Evolutionary conservation across 2,329 filamentous ascomycete species (phyloP).

Genomic region (Fusarium concolor): DNA sequence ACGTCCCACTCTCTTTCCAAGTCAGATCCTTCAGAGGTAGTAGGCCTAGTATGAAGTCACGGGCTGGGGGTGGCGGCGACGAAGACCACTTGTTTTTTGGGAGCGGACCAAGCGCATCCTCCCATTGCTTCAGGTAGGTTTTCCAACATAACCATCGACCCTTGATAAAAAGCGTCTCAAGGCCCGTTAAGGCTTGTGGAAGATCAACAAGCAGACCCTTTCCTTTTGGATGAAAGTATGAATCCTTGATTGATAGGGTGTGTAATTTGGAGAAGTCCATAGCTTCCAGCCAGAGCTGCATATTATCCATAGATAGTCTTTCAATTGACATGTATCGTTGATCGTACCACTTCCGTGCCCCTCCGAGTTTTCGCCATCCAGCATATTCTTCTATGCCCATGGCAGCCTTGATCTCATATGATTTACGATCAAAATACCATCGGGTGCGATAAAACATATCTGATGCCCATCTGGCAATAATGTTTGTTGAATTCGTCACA

Average conservation of each 20-base stretch:
- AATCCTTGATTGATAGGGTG: slow-evolving; percentile 2
- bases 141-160: slow-evolving; percentile 18
- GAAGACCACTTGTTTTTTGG: neutral
- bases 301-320: slow-evolving; percentile 15
- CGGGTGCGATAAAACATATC: slow-evolving; percentile 5
- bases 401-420: neutral
- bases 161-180: neutral
- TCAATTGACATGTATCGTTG: neutral
- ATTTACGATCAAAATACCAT: neutral
- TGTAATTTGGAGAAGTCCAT: slow-evolving; percentile 36
- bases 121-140: neutral
- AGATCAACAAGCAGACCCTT: neutral
- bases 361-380: neutral
- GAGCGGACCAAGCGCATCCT: neutral
- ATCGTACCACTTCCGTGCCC: slow-evolving; percentile 2
- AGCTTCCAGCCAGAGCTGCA: slow-evolving; percentile 24
- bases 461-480: neutral
- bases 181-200: neutral
- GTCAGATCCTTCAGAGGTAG: neutral
- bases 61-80: neutral
- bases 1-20: slow-evolving; percentile 6
- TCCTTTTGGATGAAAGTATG: neutral
- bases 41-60: slow-evolving; percentile 4
- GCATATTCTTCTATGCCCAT: neutral
- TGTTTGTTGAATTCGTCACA: neutral